These are phyloP conservation scores for Dissophora ornata DNA, from an alignment of 192 early-diverging fungal genomes.

Conservation along the genomic window DNA sequence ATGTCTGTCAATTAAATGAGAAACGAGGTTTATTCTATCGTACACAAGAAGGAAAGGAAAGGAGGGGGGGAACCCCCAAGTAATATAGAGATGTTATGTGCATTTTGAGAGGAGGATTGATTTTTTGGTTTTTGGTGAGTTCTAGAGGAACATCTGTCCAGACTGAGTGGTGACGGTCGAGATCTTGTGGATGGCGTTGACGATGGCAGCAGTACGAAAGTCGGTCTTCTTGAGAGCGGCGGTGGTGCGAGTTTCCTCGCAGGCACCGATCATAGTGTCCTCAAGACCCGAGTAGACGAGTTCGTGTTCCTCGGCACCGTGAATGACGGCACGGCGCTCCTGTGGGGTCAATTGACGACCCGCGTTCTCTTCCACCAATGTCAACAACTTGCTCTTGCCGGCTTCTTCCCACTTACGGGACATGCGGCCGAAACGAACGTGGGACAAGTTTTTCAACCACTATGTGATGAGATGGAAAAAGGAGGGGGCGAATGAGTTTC, in stretches of 20 bases:
- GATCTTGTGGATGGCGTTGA: constrained; percentile 88
- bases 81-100: too few relatives aligned
- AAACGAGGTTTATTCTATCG: background rate
- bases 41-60: background rate
- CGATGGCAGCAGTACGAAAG: constrained; percentile 81
- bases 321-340: constrained; percentile 79
- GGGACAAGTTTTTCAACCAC: constrained; percentile 89
- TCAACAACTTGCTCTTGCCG: constrained; percentile 76
- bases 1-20: background rate
- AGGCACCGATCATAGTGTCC: constrained; percentile 87
- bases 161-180: constrained; percentile 78
- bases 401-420: constrained; percentile 87
- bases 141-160: constrained; percentile 81
- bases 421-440: constrained; percentile 89
- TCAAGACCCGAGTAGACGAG: constrained; percentile 88
- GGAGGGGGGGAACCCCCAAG: background rate
- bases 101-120: too few relatives aligned
- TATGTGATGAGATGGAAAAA: too few relatives aligned
- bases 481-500: too few relatives aligned
- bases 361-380: constrained; percentile 81
- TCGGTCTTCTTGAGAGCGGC: constrained; percentile 74
- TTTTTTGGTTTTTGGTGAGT: too few relatives aligned
- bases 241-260: constrained; percentile 78
- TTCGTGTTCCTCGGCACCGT: constrained; percentile 88
- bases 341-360: constrained; percentile 76